phyloP scores from a whole-genome alignment of 1,284 basidiomycete genomes.

The Fistulina hepatica region DNA sequence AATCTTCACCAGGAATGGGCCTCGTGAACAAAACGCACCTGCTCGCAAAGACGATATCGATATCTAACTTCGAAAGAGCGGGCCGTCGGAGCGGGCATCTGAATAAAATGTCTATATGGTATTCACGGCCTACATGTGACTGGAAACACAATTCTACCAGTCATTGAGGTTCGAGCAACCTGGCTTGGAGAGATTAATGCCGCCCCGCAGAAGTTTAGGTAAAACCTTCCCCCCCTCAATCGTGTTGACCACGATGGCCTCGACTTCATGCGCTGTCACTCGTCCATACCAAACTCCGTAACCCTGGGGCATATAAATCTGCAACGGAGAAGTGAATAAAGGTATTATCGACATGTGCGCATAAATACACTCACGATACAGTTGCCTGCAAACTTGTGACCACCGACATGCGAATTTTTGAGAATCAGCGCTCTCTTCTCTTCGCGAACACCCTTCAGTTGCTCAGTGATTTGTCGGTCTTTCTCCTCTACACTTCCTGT shows the following conservation, averaged over 20 bases:
- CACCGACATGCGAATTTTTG: conserved; percentile 81
- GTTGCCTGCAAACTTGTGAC: conserved; percentile 87
- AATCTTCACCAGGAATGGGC: too few relatives aligned
- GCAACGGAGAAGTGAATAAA: conserved; percentile 50
- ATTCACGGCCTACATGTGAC: neutral
- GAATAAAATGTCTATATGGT: too few relatives aligned
- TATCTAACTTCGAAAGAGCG: too few relatives aligned
- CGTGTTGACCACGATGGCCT: conserved; percentile 79
- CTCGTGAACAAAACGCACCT: too few relatives aligned
- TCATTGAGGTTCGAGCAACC: conserved; percentile 58
- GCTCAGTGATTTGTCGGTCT: conserved; percentile 31
- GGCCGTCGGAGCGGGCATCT: too few relatives aligned
- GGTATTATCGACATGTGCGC: neutral
- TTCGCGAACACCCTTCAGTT: conserved; percentile 40
- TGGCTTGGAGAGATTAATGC: conserved; percentile 61
- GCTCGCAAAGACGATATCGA: too few relatives aligned
- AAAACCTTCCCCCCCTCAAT: conserved; percentile 76
- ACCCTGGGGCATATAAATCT: conserved; percentile 12
- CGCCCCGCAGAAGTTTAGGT: conserved; percentile 74
- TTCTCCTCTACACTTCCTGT: conserved; percentile 31
- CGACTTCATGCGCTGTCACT: conserved; percentile 80
- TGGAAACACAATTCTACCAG: conserved; percentile 39
- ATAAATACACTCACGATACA: conserved; percentile 55
- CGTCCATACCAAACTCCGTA: conserved; percentile 66
- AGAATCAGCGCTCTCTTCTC: conserved; percentile 64